Evolutionary conservation across 306 rosid species (phyloP), one percentile per base, ranked within the genome.

Genomic region (Castanea sativa): DNA sequence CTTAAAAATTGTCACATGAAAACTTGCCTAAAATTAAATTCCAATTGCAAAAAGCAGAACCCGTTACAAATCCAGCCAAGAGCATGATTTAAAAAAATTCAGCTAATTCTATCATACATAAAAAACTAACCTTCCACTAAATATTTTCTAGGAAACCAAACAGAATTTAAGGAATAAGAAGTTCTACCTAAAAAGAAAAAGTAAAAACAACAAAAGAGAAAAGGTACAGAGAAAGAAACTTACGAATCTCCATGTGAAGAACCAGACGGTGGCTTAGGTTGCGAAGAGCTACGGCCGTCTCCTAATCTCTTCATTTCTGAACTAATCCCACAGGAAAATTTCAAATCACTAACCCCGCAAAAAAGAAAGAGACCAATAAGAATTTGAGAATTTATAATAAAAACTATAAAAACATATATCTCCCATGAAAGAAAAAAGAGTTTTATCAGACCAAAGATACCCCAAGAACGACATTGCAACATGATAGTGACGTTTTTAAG

Each of bases 201-300:
- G 43, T 38, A 38, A 1, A 38, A 38, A 0, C 43, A 38, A 38
- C 43, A 1, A 38, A 38, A 38, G 43, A 38, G 43, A 38, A 38
- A 38, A 38, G 43, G 43, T 38, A 38, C 43, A 38, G 43, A 38
- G 43, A 38, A 38, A 38, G 43, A 38, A 38, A 38, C 43, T 38
- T 38, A 38, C 43, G 43, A 38, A 2, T 38, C 43, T 6, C 10
- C 43, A 6, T 10, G 10, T 38, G 43, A 38, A 38, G 43, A 38
- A 38, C 43, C 43, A 38, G 43, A 38, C 7, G 43, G 43, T 38
- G 10, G 10, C 43, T 38, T 38, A 38, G 43, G 43, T 38, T 6
- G 92, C 79, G 93, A 81, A 65, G 83, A 55, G 72, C 85, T 89
- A 64, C 86, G 77, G 79, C 88, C 92, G 60, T 92, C 97, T 71